Evolutionary conservation across 2,329 filamentous ascomycete species (phyloP).

Genomic region (Colletotrichum zoysiae): DNA sequence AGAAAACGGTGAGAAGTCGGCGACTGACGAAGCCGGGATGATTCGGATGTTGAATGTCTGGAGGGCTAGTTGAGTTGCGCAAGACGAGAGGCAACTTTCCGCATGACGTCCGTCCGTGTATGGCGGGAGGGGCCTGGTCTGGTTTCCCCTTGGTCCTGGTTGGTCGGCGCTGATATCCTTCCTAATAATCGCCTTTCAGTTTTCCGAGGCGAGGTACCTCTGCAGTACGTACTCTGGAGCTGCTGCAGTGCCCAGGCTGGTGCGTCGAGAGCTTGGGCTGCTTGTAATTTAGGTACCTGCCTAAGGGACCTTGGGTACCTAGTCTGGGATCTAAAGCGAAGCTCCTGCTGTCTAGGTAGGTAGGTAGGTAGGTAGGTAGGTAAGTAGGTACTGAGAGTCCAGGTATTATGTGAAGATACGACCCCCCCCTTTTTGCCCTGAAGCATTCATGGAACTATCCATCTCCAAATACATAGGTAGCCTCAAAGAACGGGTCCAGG

Average conservation of each 20-base stretch:
- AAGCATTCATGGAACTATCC: not conserved
- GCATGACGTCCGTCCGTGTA: conserved; percentile 39
- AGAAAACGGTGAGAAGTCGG: not conserved
- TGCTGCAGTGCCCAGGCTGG: conserved; percentile 7
- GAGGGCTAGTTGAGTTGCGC: conserved; percentile 34
- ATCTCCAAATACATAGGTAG: not conserved
- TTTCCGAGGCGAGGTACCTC: conserved; percentile 9
- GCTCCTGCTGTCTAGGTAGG: not conserved
- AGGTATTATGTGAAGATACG: not conserved
- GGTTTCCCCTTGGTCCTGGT: conserved; percentile 32
- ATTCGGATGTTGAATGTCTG: conserved; percentile 27
- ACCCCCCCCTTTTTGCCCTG: not conserved
- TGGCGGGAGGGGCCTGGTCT: conserved; percentile 36
- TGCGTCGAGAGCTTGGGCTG: conserved; percentile 32
- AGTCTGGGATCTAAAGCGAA: not conserved
- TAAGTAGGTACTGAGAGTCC: not conserved
- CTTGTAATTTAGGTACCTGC: conserved; percentile 8
- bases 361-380: too few relatives aligned
- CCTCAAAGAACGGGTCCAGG: not conserved
- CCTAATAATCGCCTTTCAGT: conserved; percentile 1
- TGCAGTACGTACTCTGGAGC: conserved; percentile 14
- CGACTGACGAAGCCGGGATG: conserved; percentile 20
- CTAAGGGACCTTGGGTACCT: not conserved
- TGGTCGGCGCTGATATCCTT: conserved; percentile 21
- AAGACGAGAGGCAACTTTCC: conserved; percentile 39